Conservation (phyloP, 306 rosid species). For the Prinsepia uniflora region DNA sequence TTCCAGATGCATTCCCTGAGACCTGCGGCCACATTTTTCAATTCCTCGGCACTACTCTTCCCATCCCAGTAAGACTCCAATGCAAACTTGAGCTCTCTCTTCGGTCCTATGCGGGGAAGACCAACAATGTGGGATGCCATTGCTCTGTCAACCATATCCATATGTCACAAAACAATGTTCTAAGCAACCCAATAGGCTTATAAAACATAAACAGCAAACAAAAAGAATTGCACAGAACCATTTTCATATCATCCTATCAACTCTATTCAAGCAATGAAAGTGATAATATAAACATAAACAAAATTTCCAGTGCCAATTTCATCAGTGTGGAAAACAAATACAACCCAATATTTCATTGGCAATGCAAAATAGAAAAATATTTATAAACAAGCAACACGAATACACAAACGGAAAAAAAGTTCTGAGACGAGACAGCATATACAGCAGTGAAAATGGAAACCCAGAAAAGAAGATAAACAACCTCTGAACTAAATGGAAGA, state of each 20-base stretch:
- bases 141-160: slow-evolving; percentile 33
- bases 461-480: background rate
- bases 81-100: slow-evolving; percentile 74
- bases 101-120: slow-evolving; percentile 87
- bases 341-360: background rate
- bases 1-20: slow-evolving; percentile 71
- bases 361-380: background rate
- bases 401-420: background rate
- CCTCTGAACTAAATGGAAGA: background rate
- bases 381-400: background rate
- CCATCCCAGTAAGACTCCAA: slow-evolving; percentile 93
- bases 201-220: background rate
- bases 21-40: slow-evolving; percentile 56
- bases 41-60: slow-evolving; percentile 56
- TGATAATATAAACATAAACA: background rate
- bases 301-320: background rate
- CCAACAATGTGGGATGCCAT: slow-evolving; percentile 87
- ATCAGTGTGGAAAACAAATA: background rate
- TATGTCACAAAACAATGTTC: slow-evolving; percentile 9
- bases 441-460: background rate
- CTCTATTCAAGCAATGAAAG: background rate
- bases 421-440: background rate
- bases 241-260: background rate
- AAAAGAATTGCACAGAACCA: background rate
- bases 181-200: background rate